phyloP scores from a whole-genome alignment of 2,329 filamentous ascomycete species.

The Colletotrichum horii region DNA sequence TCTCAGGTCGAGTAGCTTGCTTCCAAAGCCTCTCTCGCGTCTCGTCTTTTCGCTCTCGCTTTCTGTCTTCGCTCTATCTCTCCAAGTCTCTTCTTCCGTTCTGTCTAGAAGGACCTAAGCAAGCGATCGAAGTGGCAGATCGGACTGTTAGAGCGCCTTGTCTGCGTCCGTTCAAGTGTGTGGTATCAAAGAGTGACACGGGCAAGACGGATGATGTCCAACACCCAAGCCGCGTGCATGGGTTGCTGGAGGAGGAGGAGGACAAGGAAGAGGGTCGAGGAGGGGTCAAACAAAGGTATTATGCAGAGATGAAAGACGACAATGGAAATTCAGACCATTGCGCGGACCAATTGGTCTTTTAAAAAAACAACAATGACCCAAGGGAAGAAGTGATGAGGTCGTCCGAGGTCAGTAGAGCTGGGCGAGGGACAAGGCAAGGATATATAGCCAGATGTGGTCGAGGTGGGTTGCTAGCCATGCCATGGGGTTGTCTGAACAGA shows the following conservation, averaged over 20 bases:
- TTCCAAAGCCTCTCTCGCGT: constrained; percentile 4
- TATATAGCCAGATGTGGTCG: constrained; percentile 46
- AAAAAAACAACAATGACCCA: constrained; percentile 31
- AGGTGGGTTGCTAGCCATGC: constrained; percentile 9
- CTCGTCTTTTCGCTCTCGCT: neutral
- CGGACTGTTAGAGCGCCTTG: constrained; percentile 5
- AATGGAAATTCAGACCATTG: constrained; percentile 41
- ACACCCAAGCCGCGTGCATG: constrained; percentile 22
- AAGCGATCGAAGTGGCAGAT: constrained; percentile 11
- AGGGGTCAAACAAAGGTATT: constrained; percentile 32
- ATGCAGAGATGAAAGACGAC: constrained; percentile 21
- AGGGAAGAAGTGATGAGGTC: constrained; percentile 27
- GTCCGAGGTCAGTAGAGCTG: constrained; percentile 31
- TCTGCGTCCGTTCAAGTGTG: constrained; percentile 6
- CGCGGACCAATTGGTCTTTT: constrained; percentile 38
- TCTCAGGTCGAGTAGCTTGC: constrained; percentile 2
- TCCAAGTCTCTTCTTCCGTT: constrained; percentile 17
- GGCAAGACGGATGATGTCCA: constrained; percentile 15
- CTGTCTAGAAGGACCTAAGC: constrained; percentile 17
- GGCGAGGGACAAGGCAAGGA: constrained; percentile 43
- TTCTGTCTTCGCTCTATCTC: neutral
- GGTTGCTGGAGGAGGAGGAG: constrained; percentile 19
- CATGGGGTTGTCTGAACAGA: constrained; percentile 15
- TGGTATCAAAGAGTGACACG: constrained; percentile 22
- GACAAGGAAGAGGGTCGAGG: constrained; percentile 16